Evolutionary conservation across 495 filamentous ascomycete genomes (phyloP), one percentile per base, ranked within the genome.

Genomic region (Baudoinia panamericana): DNA sequence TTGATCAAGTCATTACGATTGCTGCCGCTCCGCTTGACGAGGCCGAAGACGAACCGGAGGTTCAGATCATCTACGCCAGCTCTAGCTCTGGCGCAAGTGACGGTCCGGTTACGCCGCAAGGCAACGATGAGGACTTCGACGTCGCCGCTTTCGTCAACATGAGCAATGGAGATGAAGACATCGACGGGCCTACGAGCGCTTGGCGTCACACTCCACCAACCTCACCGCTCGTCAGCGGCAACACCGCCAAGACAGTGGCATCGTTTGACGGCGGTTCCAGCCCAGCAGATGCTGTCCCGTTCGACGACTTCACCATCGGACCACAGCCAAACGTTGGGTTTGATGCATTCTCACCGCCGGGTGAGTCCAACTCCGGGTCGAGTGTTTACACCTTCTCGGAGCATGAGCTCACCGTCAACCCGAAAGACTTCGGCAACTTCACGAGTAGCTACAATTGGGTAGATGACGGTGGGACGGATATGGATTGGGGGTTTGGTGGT

Each of bases 121-220:
- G 43, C 24, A 45, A 21, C 41, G 26, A 18, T 36, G 41, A 41
- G 36, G 13, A 12, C 32, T 44, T 44, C 41, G 43, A 46, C 38
- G 36, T 43, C 23, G 38, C 37, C 26, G 48, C 37, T 19, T 51
- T 51, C 34, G 16, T 46, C 19, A 43, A 46, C 32, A 33, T 51
- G 30, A 33, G 29, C 5, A 36, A 25, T 18, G 27, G 12, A 4
- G 37, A 48, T 2, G 16, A 23, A 5, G 15, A 3, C 6, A 35
- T 27, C 28, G 15, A 31, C 20, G 16, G 7, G 23, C 25, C 23
- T 12, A 28, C 22, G 11, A 18, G 12, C 22, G 10, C 16, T 10
- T 49, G 45, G 45, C 31, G 40, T 16, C 35, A 50, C 21, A 50
- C 47, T 3, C 47, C 47, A 13, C 47, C 47, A 0, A 50, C 47